Percentiles rank a stretch among this genome's conserved stretches.
Evolutionary conservation across 345 rosid species (phyloP).

Genomic region (Dipteronia sinensis): DNA sequence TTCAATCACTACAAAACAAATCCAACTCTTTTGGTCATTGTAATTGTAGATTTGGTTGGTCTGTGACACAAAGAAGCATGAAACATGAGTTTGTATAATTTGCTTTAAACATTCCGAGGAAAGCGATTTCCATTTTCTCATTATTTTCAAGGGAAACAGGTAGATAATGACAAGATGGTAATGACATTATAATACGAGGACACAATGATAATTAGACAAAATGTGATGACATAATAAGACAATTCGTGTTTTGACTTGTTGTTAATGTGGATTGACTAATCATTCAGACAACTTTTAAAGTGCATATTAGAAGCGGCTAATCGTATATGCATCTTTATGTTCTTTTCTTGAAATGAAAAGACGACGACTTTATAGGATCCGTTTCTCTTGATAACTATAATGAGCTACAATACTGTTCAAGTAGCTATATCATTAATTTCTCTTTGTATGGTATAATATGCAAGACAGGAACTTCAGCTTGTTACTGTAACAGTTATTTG

Average conservation of each 20-base stretch:
- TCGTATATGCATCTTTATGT: too few species aligned
- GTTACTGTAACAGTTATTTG: too few species aligned
- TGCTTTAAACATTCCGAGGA: not conserved
- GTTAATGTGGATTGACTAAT: too few species aligned
- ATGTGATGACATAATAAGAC: too few species aligned
- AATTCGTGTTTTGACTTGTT: too few species aligned
- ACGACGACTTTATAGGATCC: too few species aligned
- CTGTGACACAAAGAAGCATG: constrained; percentile 1
- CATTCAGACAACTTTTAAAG: too few species aligned
- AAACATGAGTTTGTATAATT: not conserved
- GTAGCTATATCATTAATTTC: too few species aligned
- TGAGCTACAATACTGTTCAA: not conserved
- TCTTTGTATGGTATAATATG: too few species aligned
- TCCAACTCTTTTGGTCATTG: not conserved
- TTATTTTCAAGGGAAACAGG: not conserved
- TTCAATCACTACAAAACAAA: not conserved
- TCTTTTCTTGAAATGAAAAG: not conserved
- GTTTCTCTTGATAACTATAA: not conserved
- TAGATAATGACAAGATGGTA: not conserved
- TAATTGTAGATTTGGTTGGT: not conserved
- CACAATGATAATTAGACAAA: not conserved
- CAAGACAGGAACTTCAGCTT: too few species aligned
- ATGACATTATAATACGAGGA: not conserved
- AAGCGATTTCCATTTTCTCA: not conserved
- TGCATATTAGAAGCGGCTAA: too few species aligned